Percentiles rank a stretch among this genome's conserved stretches.
Evolutionary conservation across 2,329 filamentous ascomycete species (phyloP).

Genomic region (Penicillium sp.): DNA sequence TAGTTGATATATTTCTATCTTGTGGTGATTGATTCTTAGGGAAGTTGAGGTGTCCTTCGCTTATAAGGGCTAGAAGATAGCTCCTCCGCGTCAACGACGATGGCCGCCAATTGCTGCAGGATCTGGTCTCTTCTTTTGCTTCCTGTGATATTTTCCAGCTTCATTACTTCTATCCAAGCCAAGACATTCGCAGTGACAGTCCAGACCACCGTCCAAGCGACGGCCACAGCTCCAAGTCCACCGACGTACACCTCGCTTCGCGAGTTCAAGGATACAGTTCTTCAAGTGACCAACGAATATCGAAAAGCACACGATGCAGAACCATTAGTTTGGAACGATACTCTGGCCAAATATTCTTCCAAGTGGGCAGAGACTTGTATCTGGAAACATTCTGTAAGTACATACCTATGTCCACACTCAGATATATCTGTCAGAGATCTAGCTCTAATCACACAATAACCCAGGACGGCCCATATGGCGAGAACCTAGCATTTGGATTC

Average conservation of each 20-base stretch:
- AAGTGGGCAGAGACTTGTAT: slow-evolving; percentile 53
- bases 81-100: neutral
- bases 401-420: neutral
- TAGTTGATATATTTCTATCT: neutral
- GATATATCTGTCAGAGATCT: neutral
- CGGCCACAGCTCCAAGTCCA: slow-evolving; percentile 34
- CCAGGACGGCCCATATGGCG: slow-evolving; percentile 66
- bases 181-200: slow-evolving; percentile 14
- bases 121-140: neutral
- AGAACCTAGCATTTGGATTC: slow-evolving; percentile 74
- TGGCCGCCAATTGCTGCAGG: neutral
- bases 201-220: slow-evolving; percentile 19
- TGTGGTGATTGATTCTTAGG: neutral
- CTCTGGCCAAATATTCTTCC: slow-evolving; percentile 60
- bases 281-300: slow-evolving; percentile 70
- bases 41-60: neutral
- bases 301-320: slow-evolving; percentile 65
- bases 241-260: slow-evolving; percentile 49
- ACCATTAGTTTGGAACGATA: slow-evolving; percentile 66
- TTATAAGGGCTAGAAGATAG: neutral
- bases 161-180: neutral
- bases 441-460: slow-evolving; percentile 7
- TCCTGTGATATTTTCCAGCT: neutral
- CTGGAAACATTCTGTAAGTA: slow-evolving; percentile 46
- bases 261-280: slow-evolving; percentile 56